Evolutionary conservation across 441 rosid genomes (phyloP), one percentile per base, ranked within the genome.

Genomic region (Corymbia citriodora): DNA sequence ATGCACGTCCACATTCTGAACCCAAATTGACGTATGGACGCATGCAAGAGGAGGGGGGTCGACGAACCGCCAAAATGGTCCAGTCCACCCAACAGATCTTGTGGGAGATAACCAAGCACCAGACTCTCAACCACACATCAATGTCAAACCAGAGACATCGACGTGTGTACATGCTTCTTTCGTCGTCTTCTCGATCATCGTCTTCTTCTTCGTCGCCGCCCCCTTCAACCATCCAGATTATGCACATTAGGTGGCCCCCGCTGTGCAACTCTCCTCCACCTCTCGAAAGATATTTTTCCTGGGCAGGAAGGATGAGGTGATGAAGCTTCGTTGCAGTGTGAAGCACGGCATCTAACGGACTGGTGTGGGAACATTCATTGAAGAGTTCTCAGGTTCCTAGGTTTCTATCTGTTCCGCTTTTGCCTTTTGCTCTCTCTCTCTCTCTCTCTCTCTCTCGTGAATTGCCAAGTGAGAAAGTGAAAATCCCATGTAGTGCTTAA

Each of bases 61-160:
- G 88, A 82, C 88, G 55, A 89, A 89, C 90, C 88, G 81, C 88
- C 81, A 83, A 89, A 82, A 89, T 57, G n/a, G 90, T 89, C 87
- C 72, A 81, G 81, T 57, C 90, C 90, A 83, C 85, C 88, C 81
- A 59, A 53, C 63, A 83, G 52, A 65, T 18, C 13, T 36, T 3
- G 88, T 89, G 81, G 90, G 90, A 83, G 87, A 79, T 55, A 40
- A 45, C 85, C 27, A 45, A 74, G 50, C 85, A 25, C 85, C 53
- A 45, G 52, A 23, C 85, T 79, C 85, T 25, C 85, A 12, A 17
- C 85, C 85, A 23, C 52, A 45, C 85, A 25, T 45, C 85, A 23
- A 23, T 19, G 45, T 79, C 85, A 25, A 45, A 25, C n/a, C 52
- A 4, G 85, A 79, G 85, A 79, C 52, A 25, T 79, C 85, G 52